phyloP scores from a whole-genome alignment of 495 filamentous ascomycete species.

The Penicillium robsamsonii region DNA sequence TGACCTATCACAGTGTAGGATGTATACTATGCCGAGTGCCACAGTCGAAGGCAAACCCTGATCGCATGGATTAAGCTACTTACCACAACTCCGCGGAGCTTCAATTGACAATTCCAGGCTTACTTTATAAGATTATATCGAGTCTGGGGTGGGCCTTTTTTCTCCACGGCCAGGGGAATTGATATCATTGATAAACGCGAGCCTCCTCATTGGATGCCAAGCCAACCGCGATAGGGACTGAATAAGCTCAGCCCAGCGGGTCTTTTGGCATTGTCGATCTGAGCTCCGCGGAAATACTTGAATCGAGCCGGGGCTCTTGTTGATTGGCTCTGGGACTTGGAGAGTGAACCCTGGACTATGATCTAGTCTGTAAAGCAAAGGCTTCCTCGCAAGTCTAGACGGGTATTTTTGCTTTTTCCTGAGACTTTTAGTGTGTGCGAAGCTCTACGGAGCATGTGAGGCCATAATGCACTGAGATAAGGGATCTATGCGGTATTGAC shows the following conservation, averaged over 20 bases:
- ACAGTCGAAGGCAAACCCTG: not conserved
- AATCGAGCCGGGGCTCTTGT: not conserved
- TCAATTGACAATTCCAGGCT: not conserved
- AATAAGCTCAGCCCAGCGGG: constrained; percentile 2
- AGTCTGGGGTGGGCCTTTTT: constrained; percentile 3
- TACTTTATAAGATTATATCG: not conserved
- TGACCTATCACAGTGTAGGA: constrained; percentile 5
- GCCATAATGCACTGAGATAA: not conserved
- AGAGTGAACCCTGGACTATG: not conserved
- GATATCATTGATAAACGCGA: constrained; percentile 21
- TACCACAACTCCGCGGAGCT: constrained; percentile 7
- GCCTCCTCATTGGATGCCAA: constrained; percentile 22
- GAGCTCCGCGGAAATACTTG: constrained; percentile 30
- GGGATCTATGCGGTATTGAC: not conserved
- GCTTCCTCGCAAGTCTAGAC: not conserved
- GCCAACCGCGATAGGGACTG: constrained; percentile 14
- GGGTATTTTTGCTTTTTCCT: not conserved
- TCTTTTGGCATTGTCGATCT: constrained; percentile 16
- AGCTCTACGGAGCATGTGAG: not conserved
- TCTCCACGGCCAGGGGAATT: not conserved
- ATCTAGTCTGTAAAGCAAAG: not conserved
- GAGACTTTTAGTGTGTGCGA: not conserved
- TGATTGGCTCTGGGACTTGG: not conserved
- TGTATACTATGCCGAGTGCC: not conserved
- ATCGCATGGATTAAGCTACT: constrained; percentile 7